Base-by-base conservation (phyloP, 495 filamentous ascomycete genomes). In the Bombardia bombarda region DNA sequence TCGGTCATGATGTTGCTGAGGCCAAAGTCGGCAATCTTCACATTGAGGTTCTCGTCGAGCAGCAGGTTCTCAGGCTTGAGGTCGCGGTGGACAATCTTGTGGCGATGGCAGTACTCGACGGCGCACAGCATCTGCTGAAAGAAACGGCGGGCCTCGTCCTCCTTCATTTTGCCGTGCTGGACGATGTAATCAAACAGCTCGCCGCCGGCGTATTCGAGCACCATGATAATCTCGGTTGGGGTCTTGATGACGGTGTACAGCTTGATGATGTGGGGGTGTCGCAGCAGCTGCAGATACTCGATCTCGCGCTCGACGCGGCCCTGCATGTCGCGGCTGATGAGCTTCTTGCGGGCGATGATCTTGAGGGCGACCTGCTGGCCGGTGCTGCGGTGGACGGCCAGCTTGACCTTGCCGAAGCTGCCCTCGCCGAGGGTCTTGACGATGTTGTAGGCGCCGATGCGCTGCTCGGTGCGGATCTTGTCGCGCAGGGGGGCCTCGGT, bases 71-170 rank as follows among this genome's bases (percentile, higher is more conserved):
- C 92, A 5, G 92, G 92, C 61, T 98, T 98, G 50, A 98, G 68
- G 64, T 98, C 92, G 62, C 92, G 83, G 63, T 98, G 92, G 12
- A 96, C 92, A 51, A 98, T 95, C 65, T 97, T 97, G 69, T 98
- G 93, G 47, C 92, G 78, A 66, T 98, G 92, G 63, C 92, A 98
- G 66, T 98, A 98, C 58, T 98, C 92, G 39, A 98, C 93, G 16
- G 92, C 93, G 57, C 90, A 95, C n/a, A 96, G 87, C 55, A 98
- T 98, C 63, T 98, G 92, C 61, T 98, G 92, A 65, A 98, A 98
- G 68, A 98, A 97, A 51, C 90, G 85, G 36, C 92, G 80, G 32
- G 93, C 92, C 51, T 90, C 81, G 46, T 84, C 78, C 62, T 98
- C 92, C 30, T 80, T 72, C 74, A 96, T 87, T 62, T 82, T 84